phyloP scores from a whole-genome alignment of 257 asterid genomes.

The Anisodus tanguticus region DNA sequence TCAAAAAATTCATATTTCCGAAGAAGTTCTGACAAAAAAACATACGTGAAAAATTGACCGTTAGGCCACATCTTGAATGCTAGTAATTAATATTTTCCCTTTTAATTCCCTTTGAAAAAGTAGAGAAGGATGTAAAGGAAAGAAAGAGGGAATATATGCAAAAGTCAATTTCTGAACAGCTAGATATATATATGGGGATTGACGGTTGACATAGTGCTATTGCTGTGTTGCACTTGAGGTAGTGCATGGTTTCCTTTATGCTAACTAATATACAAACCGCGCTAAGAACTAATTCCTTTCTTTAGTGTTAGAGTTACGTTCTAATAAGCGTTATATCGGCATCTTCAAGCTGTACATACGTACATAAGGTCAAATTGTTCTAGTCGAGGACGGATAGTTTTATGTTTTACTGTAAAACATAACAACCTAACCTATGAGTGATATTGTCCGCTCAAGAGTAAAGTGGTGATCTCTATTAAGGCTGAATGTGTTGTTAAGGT shows the following conservation, averaged over 20 bases:
- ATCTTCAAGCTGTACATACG: not conserved
- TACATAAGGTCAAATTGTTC: not conserved
- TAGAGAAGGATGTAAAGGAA: not conserved
- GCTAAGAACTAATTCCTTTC: not conserved
- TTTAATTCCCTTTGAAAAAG: not conserved
- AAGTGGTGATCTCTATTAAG: too few relatives aligned
- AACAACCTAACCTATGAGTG: too few relatives aligned
- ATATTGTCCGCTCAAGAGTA: too few relatives aligned
- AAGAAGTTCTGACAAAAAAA: accelerated
- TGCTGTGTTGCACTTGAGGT: not conserved
- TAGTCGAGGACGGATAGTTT: not conserved
- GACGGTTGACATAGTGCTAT: not conserved
- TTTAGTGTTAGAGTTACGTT: too few relatives aligned
- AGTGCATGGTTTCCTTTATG: not conserved
- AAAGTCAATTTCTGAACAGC: not conserved
- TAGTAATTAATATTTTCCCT: not conserved
- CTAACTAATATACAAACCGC: not conserved
- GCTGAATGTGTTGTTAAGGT: too few relatives aligned
- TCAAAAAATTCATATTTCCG: not conserved
- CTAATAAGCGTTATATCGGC: not conserved
- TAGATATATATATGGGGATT: not conserved
- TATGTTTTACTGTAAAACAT: too few relatives aligned
- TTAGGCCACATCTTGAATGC: not conserved
- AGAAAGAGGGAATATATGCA: not conserved
- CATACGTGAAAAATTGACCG: not conserved